phyloP scores from a whole-genome alignment of 768 basidiomycete species.

The Boletellus emodensis region DNA sequence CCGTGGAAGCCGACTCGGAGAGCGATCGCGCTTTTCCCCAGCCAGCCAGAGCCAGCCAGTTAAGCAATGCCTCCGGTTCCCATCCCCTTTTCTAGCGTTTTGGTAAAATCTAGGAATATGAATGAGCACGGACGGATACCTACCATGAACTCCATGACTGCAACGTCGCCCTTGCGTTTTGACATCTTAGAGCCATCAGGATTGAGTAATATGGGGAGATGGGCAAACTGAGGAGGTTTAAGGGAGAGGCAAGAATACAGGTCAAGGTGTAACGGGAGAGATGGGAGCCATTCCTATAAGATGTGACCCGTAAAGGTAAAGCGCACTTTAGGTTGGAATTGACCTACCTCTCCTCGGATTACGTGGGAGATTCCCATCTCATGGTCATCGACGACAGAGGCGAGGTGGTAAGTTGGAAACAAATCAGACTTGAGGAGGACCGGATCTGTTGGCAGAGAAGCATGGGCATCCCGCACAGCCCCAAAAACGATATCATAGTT shows the following conservation, averaged over 20 bases:
- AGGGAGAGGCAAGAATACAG: constrained; percentile 78
- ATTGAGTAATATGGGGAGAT: constrained; percentile 88
- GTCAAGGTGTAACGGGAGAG: constrained; percentile 86
- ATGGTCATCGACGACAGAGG: constrained; percentile 93
- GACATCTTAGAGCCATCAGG: constrained; percentile 92
- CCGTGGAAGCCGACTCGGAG: constrained; percentile 16
- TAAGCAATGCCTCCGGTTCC: constrained; percentile 85
- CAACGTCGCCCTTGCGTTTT: constrained; percentile 87
- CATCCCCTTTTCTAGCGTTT: constrained; percentile 68
- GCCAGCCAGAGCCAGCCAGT: constrained; percentile 93
- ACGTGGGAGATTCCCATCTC: constrained; percentile 97
- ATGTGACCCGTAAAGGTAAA: not conserved
- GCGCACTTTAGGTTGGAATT: not conserved
- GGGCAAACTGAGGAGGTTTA: constrained; percentile 76
- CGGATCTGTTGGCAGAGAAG: constrained; percentile 82
- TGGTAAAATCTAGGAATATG: not conserved
- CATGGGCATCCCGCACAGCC: constrained; percentile 64
- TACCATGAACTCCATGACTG: constrained; percentile 84
- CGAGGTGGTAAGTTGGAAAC: constrained; percentile 95
- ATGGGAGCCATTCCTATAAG: constrained; percentile 90
- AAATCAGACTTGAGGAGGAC: constrained; percentile 88
- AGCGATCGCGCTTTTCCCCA: constrained; percentile 62
- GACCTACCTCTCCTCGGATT: constrained; percentile 79
- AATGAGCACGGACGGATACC: constrained; percentile 12
- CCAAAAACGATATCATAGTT: constrained; percentile 77